A percentile compares a stretch with the other conserved stretches of the same genome.
Evolutionary conservation across 306 rosid genomes (phyloP).

Genomic region (Cercis canadensis): DNA sequence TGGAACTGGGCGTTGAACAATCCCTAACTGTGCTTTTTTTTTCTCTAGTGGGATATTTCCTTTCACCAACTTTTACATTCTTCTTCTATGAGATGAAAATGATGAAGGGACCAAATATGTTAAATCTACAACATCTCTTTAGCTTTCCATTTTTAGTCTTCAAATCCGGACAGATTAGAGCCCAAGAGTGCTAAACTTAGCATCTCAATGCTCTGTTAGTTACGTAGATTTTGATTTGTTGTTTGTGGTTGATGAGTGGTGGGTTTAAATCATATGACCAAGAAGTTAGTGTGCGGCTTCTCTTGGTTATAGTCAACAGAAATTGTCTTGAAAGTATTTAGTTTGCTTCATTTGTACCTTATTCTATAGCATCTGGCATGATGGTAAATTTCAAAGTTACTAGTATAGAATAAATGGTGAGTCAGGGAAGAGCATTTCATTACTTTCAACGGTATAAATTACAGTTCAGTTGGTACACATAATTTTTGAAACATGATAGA

Average conservation of each 20-base stretch:
- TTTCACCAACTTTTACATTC: too few species aligned
- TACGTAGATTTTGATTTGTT: background rate
- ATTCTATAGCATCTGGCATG: background rate
- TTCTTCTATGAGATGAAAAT: too few species aligned
- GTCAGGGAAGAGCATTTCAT: background rate
- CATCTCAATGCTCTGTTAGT: background rate
- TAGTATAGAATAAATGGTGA: background rate
- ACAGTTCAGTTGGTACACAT: background rate
- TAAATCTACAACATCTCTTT: too few species aligned
- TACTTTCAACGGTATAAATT: background rate
- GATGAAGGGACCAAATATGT: too few species aligned
- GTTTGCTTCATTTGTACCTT: background rate
- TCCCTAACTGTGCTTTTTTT: background rate
- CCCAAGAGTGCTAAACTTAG: background rate
- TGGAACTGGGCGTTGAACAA: background rate
- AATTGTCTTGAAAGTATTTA: background rate
- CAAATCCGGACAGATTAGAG: too few species aligned
- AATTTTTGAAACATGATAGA: conserved; percentile 3
- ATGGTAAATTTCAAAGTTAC: too few species aligned
- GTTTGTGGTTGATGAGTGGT: conserved; percentile 13
- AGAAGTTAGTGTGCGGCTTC: background rate
- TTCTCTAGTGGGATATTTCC: too few species aligned
- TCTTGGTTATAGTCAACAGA: background rate
- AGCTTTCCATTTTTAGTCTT: too few species aligned
- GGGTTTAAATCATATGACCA: background rate